Percentiles rank a stretch among this genome's conserved stretches.
These are phyloP conservation scores for Cardiospermum halicacabum DNA, from an alignment of 345 rosid species.

Conservation along the genomic window DNA sequence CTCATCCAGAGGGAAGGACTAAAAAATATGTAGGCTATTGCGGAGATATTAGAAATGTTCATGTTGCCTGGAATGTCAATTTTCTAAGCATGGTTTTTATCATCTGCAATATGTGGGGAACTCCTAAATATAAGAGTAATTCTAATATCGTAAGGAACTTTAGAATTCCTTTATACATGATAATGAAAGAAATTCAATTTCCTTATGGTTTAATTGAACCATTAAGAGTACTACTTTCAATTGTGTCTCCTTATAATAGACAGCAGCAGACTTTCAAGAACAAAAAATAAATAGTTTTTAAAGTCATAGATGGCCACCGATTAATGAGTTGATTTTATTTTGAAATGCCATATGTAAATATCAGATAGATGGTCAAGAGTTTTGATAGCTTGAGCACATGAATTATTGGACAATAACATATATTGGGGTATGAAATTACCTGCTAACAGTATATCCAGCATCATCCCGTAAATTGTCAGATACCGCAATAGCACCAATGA, in stretches of 20 bases:
- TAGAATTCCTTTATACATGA: too few relatives aligned
- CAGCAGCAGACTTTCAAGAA: too few relatives aligned
- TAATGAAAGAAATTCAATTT: too few relatives aligned
- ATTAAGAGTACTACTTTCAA: neutral
- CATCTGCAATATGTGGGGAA: too few relatives aligned
- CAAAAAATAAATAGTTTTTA: too few relatives aligned
- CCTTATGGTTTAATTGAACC: neutral
- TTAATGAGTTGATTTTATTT: neutral
- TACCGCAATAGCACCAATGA: slow-evolving; percentile 84
- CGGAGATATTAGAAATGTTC: too few relatives aligned
- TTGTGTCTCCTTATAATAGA: neutral
- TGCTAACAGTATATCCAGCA: slow-evolving; percentile 68
- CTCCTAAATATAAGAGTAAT: too few relatives aligned
- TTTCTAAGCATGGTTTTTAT: too few relatives aligned
- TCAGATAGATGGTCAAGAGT: neutral
- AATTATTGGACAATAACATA: neutral
- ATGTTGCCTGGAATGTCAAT: too few relatives aligned
- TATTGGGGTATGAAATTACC: slow-evolving; percentile 37
- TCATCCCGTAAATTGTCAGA: slow-evolving; percentile 74
- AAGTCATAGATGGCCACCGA: neutral
- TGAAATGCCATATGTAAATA: neutral
- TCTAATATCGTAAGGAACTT: too few relatives aligned
- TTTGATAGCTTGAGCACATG: neutral
- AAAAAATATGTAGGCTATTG: too few relatives aligned
- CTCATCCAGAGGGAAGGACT: too few relatives aligned